Base-by-base conservation (phyloP, 495 filamentous ascomycete species). In the Cudoniella acicularis region DNA sequence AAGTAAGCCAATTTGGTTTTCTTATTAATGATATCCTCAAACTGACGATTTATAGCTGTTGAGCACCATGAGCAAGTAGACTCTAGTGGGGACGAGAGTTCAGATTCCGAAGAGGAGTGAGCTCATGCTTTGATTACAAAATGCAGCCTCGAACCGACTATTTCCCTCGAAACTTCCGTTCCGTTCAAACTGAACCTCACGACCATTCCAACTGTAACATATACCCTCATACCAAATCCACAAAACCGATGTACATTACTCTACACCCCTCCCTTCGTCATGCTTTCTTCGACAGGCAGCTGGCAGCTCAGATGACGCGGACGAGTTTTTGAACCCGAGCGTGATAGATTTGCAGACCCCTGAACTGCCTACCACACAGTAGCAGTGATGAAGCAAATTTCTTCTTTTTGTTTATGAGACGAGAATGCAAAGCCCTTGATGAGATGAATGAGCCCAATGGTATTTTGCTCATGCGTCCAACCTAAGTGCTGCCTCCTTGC, bases 91-190 rank as follows among this genome's bases (percentile, higher is more conserved):
- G 66, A 66, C 49, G 65, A 68, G 20, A 53, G 52, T 48, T 64
- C 60, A 46, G 66, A 64, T 45, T 66, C 63, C n/a, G 66, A 69
- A 36, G 66, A 68, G 56, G 66, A 69, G 48, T 69, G 54, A 49
- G 3, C 46, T 27, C 17, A n/a, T n/a, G n/a, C 11, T n/a, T 46
- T 21, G 6, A 46, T n/a, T 21, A 17, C 17, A n/a, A n/a, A n/a
- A n/a, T n/a, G n/a, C n/a, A n/a, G 8, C 43, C 11, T 21, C 43
- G 13, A 46, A 8, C 10, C 48, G 48, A 6, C 48, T 10, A 24
- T 10, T 13, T 50, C 10, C 9, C 23, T 8, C 18, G 8, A 20
- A 25, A n/a, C 48, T n/a, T 21, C 43, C 43, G 3, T 46, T n/a
- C 18, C 43, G 43, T 46, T 46, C 36, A 41, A 46, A 46, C 30